Conservation (phyloP, 2,329 filamentous ascomycete species). For the Penicillium sp. region DNA sequence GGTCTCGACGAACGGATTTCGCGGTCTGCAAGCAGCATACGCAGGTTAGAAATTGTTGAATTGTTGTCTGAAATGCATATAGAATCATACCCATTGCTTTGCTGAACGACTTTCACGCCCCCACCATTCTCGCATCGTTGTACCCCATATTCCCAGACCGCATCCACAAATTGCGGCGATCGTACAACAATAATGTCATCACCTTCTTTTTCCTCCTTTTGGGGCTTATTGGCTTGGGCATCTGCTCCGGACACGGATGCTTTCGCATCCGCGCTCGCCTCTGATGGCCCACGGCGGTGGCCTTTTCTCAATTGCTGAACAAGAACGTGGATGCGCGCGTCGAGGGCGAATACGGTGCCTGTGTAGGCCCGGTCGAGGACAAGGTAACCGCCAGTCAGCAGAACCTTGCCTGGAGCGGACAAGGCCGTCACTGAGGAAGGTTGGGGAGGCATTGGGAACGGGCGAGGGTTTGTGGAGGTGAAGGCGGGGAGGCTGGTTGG, state of each 20-base stretch:
- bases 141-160: conserved; percentile 86
- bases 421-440: conserved; percentile 56
- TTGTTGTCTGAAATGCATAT: no score
- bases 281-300: conserved; percentile 23
- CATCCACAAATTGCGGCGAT: conserved; percentile 87
- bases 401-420: conserved; percentile 93
- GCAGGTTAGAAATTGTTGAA: conserved; percentile 2
- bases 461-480: conserved; percentile 12
- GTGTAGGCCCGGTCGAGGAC: conserved; percentile 87
- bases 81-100: conserved; percentile 40
- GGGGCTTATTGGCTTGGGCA: conserved; percentile 9
- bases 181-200: conserved; percentile 76
- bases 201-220: conserved; percentile 57
- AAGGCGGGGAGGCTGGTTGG: conserved; percentile 13
- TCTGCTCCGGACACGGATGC: conserved; percentile 11
- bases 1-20: conserved; percentile 90
- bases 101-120: conserved; percentile 78
- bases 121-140: conserved; percentile 68
- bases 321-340: conserved; percentile 64
- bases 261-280: conserved; percentile 18
- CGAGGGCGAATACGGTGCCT: conserved; percentile 67
- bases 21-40: conserved; percentile 45
- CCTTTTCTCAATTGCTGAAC: conserved; percentile 56
- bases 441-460: conserved; percentile 20
- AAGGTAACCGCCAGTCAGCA: conserved; percentile 91